These are phyloP conservation scores for Erodium moschatum DNA, from an alignment of 441 rosid species.

Conservation along the genomic window DNA sequence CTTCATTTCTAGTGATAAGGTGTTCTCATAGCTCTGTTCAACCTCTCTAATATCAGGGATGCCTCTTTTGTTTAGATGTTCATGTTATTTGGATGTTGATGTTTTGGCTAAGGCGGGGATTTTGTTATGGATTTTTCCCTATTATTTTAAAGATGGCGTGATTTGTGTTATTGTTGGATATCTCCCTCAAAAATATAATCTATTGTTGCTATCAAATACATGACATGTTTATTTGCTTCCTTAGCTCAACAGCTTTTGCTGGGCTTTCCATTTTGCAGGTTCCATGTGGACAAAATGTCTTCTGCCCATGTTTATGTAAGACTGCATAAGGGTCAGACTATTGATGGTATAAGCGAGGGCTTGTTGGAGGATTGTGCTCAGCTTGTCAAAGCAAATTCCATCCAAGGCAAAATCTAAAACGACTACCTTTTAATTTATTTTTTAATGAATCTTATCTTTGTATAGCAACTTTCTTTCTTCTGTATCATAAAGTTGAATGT, in stretches of 20 bases:
- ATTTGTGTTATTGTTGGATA: not conserved
- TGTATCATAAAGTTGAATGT: not conserved
- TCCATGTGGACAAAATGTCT: conserved; percentile 96
- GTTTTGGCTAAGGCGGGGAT: too few species aligned
- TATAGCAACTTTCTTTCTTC: not conserved
- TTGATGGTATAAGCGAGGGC: conserved; percentile 78
- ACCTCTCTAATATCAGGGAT: too few species aligned
- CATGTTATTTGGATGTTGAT: too few species aligned
- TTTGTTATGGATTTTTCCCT: too few species aligned
- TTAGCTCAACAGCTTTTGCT: conserved; percentile 6
- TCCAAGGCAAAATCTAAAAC: conserved; percentile 50
- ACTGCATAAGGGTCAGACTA: conserved; percentile 72
- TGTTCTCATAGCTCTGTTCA: too few species aligned
- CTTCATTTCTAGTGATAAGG: too few species aligned
- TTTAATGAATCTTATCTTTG: too few species aligned
- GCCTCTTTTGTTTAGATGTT: too few species aligned
- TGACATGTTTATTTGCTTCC: not conserved
- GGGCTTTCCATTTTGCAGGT: conserved; percentile 44
- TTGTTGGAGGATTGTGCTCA: conserved; percentile 87
- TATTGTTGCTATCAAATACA: not conserved
- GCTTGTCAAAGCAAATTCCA: conserved; percentile 95
- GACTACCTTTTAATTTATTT: not conserved
- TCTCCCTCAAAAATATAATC: not conserved
- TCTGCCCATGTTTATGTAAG: conserved; percentile 94
- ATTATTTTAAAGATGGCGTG: not conserved